Percentiles rank a stretch among this genome's conserved stretches.
These are phyloP conservation scores for Aspergillus floridensis DNA, from an alignment of 2,329 filamentous ascomycete species.

Conservation along the genomic window DNA sequence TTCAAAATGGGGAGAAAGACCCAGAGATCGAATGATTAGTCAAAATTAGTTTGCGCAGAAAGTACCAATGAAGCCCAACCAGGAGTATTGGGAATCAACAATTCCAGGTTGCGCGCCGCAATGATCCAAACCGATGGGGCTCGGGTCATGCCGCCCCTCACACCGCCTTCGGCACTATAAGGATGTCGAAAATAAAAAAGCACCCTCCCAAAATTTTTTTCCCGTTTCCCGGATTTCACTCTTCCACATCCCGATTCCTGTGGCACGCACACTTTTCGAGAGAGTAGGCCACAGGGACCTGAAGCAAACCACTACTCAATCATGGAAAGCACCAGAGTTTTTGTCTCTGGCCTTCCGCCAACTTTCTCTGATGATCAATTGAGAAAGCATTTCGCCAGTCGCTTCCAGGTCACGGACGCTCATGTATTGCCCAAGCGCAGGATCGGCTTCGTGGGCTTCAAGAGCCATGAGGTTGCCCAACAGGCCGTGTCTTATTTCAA, in stretches of 20 bases:
- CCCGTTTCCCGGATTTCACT: constrained; percentile 16
- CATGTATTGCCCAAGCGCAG: constrained; percentile 86
- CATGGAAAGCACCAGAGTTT: constrained; percentile 76
- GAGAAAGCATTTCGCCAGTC: constrained; percentile 80
- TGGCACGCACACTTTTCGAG: constrained; percentile 6
- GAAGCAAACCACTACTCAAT: constrained; percentile 19
- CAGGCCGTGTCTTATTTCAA: constrained; percentile 94
- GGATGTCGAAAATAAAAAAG: constrained; percentile 28
- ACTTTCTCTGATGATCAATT: constrained; percentile 82
- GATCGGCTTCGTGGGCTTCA: constrained; percentile 95
- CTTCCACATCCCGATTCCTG: neutral
- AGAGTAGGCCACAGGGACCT: constrained; percentile 19
- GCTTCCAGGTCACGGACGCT: constrained; percentile 78
- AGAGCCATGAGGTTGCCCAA: constrained; percentile 72
- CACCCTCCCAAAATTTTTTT: constrained; percentile 16
- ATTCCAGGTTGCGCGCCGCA: constrained; percentile 9
- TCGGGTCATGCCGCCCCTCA: constrained; percentile 26
- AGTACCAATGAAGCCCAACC: neutral
- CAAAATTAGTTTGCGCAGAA: neutral
- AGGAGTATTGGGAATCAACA: constrained; percentile 8
- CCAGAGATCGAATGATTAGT: neutral
- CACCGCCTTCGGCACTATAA: constrained; percentile 37
- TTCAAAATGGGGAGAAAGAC: neutral
- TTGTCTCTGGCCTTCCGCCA: constrained; percentile 73
- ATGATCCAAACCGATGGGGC: constrained; percentile 15